These are phyloP conservation scores for Hamamelis virginiana DNA, from an alignment of 164 flowering plant genomes.

Conservation along the genomic window DNA sequence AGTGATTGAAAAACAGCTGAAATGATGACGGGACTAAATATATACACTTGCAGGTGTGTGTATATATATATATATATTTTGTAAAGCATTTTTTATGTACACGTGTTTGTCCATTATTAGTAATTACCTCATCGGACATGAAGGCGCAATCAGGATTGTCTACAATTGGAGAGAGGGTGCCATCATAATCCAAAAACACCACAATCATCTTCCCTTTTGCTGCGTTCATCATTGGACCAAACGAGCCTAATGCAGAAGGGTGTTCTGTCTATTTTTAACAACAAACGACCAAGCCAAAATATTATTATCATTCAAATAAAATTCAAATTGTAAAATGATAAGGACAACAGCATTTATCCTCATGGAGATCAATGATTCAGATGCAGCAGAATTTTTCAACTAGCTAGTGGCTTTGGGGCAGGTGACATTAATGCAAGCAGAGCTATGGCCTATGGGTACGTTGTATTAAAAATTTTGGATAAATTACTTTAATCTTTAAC, in stretches of 20 bases:
- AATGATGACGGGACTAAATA: no score
- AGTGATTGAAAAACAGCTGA: no score
- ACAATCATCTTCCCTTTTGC: constrained; percentile 51
- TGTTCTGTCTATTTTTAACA: constrained; percentile 37
- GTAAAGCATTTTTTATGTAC: no score
- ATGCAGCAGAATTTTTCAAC: not conserved
- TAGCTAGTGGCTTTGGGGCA: no score
- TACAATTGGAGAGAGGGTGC: constrained; percentile 69
- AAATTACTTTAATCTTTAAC: no score
- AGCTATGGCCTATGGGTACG: no score
- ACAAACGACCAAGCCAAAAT: not conserved
- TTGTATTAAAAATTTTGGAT: no score
- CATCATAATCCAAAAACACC: constrained; percentile 74
- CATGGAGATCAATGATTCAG: not conserved
- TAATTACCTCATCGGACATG: constrained; percentile 63
- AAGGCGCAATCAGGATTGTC: constrained; percentile 63
- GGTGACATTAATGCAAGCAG: no score
- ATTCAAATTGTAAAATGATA: not conserved
- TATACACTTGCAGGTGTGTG: no score
- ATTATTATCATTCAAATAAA: not conserved
- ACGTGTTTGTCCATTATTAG: not conserved
- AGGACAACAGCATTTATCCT: not conserved
- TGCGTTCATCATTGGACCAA: constrained; percentile 36
- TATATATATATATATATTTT: no score
- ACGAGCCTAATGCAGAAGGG: constrained; percentile 58